Conservation (phyloP, 2,329 filamentous ascomycete species). For the Microcera coccophila region DNA sequence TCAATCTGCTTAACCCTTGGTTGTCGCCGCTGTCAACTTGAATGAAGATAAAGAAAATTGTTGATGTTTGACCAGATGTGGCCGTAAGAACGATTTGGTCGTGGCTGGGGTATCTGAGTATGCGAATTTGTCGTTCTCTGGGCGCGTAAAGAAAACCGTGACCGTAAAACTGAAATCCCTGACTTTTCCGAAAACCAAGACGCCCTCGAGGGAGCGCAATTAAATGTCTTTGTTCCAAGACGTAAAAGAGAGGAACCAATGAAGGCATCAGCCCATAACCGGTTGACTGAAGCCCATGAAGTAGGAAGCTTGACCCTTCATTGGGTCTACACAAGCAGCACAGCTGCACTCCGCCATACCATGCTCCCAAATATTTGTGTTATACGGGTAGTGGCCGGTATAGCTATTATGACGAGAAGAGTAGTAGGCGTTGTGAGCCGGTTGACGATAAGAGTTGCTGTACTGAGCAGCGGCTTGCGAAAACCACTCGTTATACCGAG, state of each 20-base stretch:
- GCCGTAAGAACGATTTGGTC: slow-evolving; percentile 33
- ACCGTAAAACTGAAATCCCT: slow-evolving; percentile 29
- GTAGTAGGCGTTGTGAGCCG: slow-evolving; percentile 40
- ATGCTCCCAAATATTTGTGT: slow-evolving; percentile 49
- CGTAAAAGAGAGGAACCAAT: slow-evolving; percentile 13
- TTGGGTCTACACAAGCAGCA: slow-evolving; percentile 41
- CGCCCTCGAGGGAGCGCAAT: slow-evolving; percentile 17
- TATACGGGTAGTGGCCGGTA: slow-evolving; percentile 43
- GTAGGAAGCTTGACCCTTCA: slow-evolving; percentile 48
- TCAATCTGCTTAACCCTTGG: slow-evolving; percentile 2
- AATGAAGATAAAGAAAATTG: slow-evolving; percentile 19
- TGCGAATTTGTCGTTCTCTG: slow-evolving; percentile 34
- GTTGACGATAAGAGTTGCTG: slow-evolving; percentile 40
- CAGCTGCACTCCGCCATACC: slow-evolving; percentile 49
- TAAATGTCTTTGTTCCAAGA: slow-evolving; percentile 10
- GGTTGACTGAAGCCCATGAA: slow-evolving; percentile 51
- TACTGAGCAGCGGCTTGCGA: slow-evolving; percentile 42
- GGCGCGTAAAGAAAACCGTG: slow-evolving; percentile 32
- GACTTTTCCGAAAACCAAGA: slow-evolving; percentile 24
- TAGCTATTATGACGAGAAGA: slow-evolving; percentile 41
- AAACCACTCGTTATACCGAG: slow-evolving; percentile 58
- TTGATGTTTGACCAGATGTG: slow-evolving; percentile 28
- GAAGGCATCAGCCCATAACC: slow-evolving; percentile 47
- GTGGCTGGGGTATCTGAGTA: slow-evolving; percentile 40
- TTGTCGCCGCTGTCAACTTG: slow-evolving; percentile 13